phyloP scores from a whole-genome alignment of 805 yeast genomes.

The Lipomyces yamanashiensis region DNA sequence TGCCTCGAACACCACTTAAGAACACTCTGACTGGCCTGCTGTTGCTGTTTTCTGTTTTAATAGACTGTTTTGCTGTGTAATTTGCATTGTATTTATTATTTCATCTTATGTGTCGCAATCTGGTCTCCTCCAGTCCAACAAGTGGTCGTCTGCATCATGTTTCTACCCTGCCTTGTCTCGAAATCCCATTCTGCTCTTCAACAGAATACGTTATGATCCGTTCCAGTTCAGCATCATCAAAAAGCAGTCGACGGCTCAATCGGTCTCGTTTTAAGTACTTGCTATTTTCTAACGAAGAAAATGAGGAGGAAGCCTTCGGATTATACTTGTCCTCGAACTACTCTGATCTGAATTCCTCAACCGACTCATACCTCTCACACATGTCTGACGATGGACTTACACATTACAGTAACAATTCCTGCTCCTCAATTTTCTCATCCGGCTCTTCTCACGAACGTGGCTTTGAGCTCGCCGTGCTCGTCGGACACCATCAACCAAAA shows the following conservation, averaged over 20 bases:
- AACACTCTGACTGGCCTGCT: not conserved
- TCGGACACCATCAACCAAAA: constrained; percentile 13
- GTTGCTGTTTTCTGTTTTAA: not conserved
- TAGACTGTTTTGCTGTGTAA: not conserved
- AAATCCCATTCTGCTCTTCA: constrained; percentile 18
- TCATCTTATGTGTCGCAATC: constrained; percentile 19
- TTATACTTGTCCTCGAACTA: not conserved
- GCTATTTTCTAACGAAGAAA: not conserved
- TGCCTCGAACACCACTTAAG: not conserved
- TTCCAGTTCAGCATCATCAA: not conserved
- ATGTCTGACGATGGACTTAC: not conserved
- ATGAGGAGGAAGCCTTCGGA: not conserved
- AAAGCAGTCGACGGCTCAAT: not conserved
- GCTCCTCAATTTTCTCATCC: not conserved
- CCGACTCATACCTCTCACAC: not conserved
- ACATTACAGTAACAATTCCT: not conserved
- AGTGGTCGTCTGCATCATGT: constrained; percentile 10
- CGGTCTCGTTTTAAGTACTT: not conserved
- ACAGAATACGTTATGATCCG: constrained; percentile 12
- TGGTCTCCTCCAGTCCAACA: constrained; percentile 8
- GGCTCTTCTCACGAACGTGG: not conserved
- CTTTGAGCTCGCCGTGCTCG: constrained; percentile 1
- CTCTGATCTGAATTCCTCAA: not conserved
- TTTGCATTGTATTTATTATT: not conserved
- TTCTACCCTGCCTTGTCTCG: constrained; percentile 20